Conservation (phyloP, 306 rosid species). For the Quercus variabilis region DNA sequence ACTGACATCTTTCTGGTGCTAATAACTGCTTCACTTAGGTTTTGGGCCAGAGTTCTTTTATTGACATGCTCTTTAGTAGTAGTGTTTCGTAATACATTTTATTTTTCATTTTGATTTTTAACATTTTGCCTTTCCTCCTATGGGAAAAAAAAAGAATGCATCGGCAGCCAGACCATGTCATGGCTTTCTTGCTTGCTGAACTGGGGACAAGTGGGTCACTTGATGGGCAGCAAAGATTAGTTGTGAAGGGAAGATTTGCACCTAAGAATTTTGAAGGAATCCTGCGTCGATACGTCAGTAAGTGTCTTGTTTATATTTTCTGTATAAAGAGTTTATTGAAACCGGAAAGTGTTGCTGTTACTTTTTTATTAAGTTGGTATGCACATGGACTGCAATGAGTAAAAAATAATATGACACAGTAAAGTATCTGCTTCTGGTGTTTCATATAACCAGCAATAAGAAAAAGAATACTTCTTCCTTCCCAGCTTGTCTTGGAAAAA, state of each 20-base stretch:
- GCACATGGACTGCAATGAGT: background rate
- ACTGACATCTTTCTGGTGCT: background rate
- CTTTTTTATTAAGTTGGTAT: background rate
- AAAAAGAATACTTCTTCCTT: background rate
- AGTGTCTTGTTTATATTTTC: conserved; percentile 28
- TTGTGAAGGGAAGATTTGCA: conserved; percentile 95
- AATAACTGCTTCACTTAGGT: background rate
- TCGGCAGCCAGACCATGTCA: conserved; percentile 95
- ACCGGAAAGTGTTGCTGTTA: background rate
- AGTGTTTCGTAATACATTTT: background rate
- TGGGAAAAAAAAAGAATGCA: conserved; percentile 59
- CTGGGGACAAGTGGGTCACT: conserved; percentile 97
- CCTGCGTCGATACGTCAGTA: conserved; percentile 87
- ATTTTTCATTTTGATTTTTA: background rate
- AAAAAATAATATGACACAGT: background rate
- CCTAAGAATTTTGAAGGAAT: conserved; percentile 98
- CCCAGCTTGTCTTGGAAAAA: background rate
- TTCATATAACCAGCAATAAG: background rate
- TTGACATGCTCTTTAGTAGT: background rate
- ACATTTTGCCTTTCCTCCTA: background rate
- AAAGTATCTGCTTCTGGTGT: background rate
- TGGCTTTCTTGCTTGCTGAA: conserved; percentile 93
- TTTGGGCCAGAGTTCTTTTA: background rate
- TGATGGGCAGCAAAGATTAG: conserved; percentile 93
- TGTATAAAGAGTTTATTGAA: background rate